A percentile compares a stretch with the other conserved stretches of the same genome.
phyloP scores from a whole-genome alignment of 2,329 filamentous ascomycete species.

The Hymenoscyphus linearis region DNA sequence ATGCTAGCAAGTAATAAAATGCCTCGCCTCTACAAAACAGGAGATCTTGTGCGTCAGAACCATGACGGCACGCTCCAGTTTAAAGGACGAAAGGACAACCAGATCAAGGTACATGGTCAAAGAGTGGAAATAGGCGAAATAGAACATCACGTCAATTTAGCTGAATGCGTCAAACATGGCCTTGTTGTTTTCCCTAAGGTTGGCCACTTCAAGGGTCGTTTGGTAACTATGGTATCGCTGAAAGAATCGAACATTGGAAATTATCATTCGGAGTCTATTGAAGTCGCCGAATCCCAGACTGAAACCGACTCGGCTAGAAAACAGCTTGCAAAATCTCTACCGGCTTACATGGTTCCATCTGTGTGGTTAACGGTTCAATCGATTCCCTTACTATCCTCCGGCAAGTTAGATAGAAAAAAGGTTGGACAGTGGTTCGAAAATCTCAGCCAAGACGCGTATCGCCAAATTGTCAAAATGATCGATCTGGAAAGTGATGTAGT shows the following conservation, averaged over 20 bases:
- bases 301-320: background rate
- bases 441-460: conserved; percentile 4
- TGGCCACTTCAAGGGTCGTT: conserved; percentile 38
- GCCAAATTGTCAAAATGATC: background rate
- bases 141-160: conserved; percentile 33
- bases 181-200: conserved; percentile 35
- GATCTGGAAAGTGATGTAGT: background rate
- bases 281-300: background rate
- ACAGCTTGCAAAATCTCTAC: conserved; percentile 1
- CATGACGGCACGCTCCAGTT: conserved; percentile 34
- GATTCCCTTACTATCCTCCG: conserved; percentile 7
- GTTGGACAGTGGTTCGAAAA: conserved; percentile 2
- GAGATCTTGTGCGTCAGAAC: conserved; percentile 7
- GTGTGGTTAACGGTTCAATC: conserved; percentile 7
- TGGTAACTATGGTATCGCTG: conserved; percentile 55
- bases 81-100: conserved; percentile 15
- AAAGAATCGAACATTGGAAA: conserved; percentile 42
- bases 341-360: conserved; percentile 18
- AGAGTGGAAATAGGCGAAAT: conserved; percentile 36
- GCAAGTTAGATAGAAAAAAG: conserved; percentile 10
- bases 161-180: background rate
- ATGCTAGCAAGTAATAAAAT: background rate
- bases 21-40: conserved; percentile 8
- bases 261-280: conserved; percentile 37
- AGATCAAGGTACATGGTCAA: conserved; percentile 10